A percentile compares a stretch with the other conserved stretches of the same genome.
These are phyloP conservation scores for Fusarium buharicum DNA, from an alignment of 2,329 filamentous ascomycete genomes.

Conservation along the genomic window DNA sequence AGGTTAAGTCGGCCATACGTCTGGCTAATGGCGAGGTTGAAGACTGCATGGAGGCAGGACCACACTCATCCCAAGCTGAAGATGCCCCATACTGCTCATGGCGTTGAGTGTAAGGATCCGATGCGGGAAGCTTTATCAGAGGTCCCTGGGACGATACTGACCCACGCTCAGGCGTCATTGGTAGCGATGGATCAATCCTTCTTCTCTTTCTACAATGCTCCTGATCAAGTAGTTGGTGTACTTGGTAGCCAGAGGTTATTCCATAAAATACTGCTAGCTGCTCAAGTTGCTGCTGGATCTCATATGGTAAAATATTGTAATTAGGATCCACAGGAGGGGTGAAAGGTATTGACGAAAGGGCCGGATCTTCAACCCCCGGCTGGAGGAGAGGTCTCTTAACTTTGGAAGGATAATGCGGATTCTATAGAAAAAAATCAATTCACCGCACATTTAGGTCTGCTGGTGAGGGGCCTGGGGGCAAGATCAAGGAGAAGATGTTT, in stretches of 20 bases:
- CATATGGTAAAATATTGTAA: conserved; percentile 42
- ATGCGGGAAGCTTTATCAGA: conserved; percentile 48
- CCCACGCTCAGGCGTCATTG: conserved; percentile 47
- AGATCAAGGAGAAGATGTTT: conserved; percentile 44
- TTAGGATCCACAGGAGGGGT: conserved; percentile 37
- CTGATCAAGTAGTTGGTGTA: conserved; percentile 44
- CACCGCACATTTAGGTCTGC: conserved; percentile 50
- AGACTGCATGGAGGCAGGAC: conserved; percentile 38
- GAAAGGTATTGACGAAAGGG: conserved; percentile 35
- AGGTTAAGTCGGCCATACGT: conserved; percentile 46
- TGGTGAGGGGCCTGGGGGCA: conserved; percentile 40
- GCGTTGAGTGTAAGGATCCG: conserved; percentile 38
- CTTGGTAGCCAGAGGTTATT: conserved; percentile 46
- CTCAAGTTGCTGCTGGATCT: conserved; percentile 44
- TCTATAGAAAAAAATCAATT: conserved; percentile 53
- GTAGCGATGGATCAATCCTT: conserved; percentile 44
- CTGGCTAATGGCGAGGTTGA: conserved; percentile 43
- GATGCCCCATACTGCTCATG: conserved; percentile 36
- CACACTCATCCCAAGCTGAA: conserved; percentile 39
- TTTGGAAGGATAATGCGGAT: conserved; percentile 45
- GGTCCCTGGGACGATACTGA: conserved; percentile 43
- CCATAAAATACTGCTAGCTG: conserved; percentile 48
- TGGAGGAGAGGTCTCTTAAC: conserved; percentile 47
- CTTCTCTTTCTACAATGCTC: conserved; percentile 49
- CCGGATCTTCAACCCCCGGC: conserved; percentile 41